phyloP scores from a whole-genome alignment of 2,329 filamentous ascomycete species.

The Epichloe gansuensis region DNA sequence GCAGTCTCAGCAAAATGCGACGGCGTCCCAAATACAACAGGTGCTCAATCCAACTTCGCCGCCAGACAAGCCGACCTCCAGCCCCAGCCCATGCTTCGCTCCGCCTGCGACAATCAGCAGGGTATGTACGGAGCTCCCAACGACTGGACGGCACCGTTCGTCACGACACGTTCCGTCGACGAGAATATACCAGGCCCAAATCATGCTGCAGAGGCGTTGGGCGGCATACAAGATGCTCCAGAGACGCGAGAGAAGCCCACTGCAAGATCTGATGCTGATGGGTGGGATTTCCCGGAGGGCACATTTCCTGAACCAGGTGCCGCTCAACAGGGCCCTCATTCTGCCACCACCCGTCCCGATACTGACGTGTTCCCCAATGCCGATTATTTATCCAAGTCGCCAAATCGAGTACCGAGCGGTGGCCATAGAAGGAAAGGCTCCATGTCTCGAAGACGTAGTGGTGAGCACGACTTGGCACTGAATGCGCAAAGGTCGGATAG shows the following conservation, averaged over 20 bases:
- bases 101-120: conserved; percentile 36
- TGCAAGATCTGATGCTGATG: conserved; percentile 47
- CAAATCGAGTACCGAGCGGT: conserved; percentile 52
- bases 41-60: conserved; percentile 18
- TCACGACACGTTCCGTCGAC: conserved; percentile 22
- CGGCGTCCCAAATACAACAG: conserved; percentile 42
- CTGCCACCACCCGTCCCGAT: conserved; percentile 55
- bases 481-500: conserved; percentile 51
- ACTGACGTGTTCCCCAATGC: conserved; percentile 78
- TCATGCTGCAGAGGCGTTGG: conserved; percentile 27
- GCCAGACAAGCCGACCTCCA: conserved; percentile 27
- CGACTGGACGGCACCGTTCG: conserved; percentile 23
- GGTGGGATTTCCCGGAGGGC: conserved; percentile 86
- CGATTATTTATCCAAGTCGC: conserved; percentile 69
- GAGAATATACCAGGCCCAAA: conserved; percentile 21
- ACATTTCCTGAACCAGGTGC: conserved; percentile 44
- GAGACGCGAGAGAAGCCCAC: conserved; percentile 34
- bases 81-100: conserved; percentile 38
- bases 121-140: conserved; percentile 24
- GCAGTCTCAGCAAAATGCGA: conserved; percentile 44
- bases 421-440: conserved; percentile 67
- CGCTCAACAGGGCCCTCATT: conserved; percentile 30
- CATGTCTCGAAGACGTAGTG: conserved; percentile 55
- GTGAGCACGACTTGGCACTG: conserved; percentile 50
- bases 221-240: conserved; percentile 26